Conservation (phyloP, 2,329 filamentous ascomycete genomes). For the Aspergillus calidoustus region DNA sequence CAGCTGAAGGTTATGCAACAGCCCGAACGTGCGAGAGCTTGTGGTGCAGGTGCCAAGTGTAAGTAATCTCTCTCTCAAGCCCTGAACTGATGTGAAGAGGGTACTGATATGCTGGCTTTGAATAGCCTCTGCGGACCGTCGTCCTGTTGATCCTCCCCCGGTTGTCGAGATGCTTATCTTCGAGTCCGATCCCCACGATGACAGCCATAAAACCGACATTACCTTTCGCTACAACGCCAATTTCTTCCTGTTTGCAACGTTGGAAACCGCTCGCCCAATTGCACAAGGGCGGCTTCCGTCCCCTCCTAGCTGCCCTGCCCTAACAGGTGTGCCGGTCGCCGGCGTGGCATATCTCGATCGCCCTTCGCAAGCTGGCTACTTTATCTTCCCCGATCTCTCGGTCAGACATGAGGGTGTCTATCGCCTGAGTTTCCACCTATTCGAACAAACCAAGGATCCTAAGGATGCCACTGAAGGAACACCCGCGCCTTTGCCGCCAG, state of each 20-base stretch:
- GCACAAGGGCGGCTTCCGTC: slow-evolving; percentile 77
- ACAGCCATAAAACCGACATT: slow-evolving; percentile 68
- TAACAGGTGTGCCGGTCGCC: slow-evolving; percentile 92
- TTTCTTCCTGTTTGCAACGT: slow-evolving; percentile 94
- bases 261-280: slow-evolving; percentile 83
- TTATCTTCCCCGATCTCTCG: slow-evolving; percentile 95
- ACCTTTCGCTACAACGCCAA: slow-evolving; percentile 95
- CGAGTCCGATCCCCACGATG: slow-evolving; percentile 62
- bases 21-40: slow-evolving; percentile 90
- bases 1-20: slow-evolving; percentile 87
- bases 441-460: slow-evolving; percentile 87
- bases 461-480: slow-evolving; percentile 72
- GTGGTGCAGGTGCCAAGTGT: slow-evolving; percentile 95
- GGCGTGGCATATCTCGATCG: slow-evolving; percentile 96
- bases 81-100: not conserved
- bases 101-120: slow-evolving; percentile 21
- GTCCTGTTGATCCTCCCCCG: slow-evolving; percentile 91
- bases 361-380: slow-evolving; percentile 80
- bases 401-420: slow-evolving; percentile 95
- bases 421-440: slow-evolving; percentile 87
- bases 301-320: slow-evolving; percentile 74
- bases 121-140: slow-evolving; percentile 79
- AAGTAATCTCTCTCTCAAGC: slow-evolving; percentile 42
- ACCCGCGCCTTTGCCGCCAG: slow-evolving; percentile 42
- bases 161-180: slow-evolving; percentile 90